Evolutionary conservation across 2,329 filamentous ascomycete genomes (phyloP), one percentile per base, ranked within the genome.

Genomic region (Clarireedia homoeocarpa): DNA sequence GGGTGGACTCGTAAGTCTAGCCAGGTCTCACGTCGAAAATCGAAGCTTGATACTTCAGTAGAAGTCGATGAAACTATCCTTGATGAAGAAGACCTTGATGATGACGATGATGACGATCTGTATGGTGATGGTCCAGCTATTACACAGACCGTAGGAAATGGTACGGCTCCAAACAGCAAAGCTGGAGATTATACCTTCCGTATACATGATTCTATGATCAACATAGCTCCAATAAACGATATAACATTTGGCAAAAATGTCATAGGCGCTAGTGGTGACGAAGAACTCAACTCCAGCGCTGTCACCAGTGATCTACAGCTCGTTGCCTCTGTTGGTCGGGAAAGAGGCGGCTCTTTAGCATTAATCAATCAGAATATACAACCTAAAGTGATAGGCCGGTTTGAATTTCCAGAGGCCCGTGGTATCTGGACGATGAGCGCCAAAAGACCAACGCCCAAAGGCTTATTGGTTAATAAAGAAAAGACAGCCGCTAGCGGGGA

Each of bases 391-490:
- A 79, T 88, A 17, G 85, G 84, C 1, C 80, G 82, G 23, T 85
- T 89, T 63, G 81, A 86, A 49, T 84, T 94, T 49, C 82, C 87
- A 2, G 83, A 86, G 63, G 87, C 87, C 1, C 79, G 85, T 56
- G 85, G 84, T 1, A 79, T 95, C 58, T 97, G 92, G 92, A 87
- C 90, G 46, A 81, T 95, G 66, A 81, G 78, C 61, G 84, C 82
- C 9, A 85, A 83, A 61, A 87, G 84, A 65, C 78, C 84, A 14
- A 73, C 82, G n/a, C 78, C 83, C 1, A 86, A 85, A 65, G 77
- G 76, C 1, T 66, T 84, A 14, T 76, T 79, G 58, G 72, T 66
- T 65, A 58, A 67, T 48, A 62, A 75, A 56, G 73, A 77, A 58
- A 74, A 77, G 64, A 77, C 77, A 4, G 68, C 78, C 2, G 73